phyloP scores from a whole-genome alignment of 2,329 filamentous ascomycete species.

The Neonectria neomacrospora region DNA sequence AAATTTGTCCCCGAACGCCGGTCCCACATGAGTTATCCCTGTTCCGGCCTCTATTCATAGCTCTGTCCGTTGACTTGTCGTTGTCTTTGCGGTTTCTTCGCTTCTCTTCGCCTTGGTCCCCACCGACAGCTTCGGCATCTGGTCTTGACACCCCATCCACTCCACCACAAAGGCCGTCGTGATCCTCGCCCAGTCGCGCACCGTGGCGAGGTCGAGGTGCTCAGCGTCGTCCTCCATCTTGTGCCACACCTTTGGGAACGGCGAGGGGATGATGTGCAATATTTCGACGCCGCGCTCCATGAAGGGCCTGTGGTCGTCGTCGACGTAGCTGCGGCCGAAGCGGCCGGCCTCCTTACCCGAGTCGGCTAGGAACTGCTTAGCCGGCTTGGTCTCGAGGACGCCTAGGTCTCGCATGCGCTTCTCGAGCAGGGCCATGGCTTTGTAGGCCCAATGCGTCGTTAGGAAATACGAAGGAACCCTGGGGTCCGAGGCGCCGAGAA shows the following conservation, averaged over 20 bases:
- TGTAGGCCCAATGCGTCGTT: constrained; percentile 94
- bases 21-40: constrained; percentile 17
- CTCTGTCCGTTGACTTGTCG: constrained; percentile 48
- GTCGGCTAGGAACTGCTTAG: constrained; percentile 72
- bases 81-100: constrained; percentile 35
- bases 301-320: constrained; percentile 94
- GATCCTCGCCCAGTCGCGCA: constrained; percentile 89
- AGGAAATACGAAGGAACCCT: constrained; percentile 86
- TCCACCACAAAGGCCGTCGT: constrained; percentile 87
- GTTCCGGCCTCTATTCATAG: constrained; percentile 42
- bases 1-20: constrained; percentile 37
- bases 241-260: constrained; percentile 91
- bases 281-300: constrained; percentile 87
- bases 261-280: constrained; percentile 86
- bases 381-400: constrained; percentile 70
- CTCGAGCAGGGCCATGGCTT: constrained; percentile 79
- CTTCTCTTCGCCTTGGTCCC: constrained; percentile 42
- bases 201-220: constrained; percentile 82
- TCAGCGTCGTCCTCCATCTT: constrained; percentile 82
- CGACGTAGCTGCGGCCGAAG: constrained; percentile 66
- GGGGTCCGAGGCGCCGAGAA: constrained; percentile 78
- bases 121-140: constrained; percentile 47
- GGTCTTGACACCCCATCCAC: constrained; percentile 81
- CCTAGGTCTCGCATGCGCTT: constrained; percentile 74
- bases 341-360: constrained; percentile 60